A percentile compares a stretch with the other conserved stretches of the same genome.
Evolutionary conservation across 2,329 filamentous ascomycete genomes (phyloP).

Genomic region (Venturia effusa): DNA sequence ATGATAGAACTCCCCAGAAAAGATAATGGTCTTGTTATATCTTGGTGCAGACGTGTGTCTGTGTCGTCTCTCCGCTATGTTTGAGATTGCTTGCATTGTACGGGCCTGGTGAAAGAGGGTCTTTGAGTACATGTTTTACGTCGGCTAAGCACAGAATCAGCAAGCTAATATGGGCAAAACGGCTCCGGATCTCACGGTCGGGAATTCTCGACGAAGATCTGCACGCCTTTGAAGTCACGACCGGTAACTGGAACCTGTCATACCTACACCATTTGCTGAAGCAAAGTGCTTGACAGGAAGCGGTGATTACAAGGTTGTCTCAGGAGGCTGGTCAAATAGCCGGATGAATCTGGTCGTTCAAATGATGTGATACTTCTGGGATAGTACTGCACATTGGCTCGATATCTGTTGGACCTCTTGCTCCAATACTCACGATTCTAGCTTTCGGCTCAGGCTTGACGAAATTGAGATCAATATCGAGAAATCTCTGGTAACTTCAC

Average conservation of each 20-base stretch:
- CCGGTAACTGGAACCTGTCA: too few relatives aligned
- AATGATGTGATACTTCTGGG: too few relatives aligned
- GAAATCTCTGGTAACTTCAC: background rate
- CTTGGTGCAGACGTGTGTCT: background rate
- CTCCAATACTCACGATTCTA: background rate
- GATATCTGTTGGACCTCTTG: background rate
- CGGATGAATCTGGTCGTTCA: too few relatives aligned
- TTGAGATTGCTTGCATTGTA: conserved; percentile 4
- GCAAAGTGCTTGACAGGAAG: too few relatives aligned
- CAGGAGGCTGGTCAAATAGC: too few relatives aligned
- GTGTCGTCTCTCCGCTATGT: background rate
- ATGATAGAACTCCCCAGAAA: background rate
- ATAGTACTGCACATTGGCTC: too few relatives aligned
- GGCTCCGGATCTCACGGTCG: background rate
- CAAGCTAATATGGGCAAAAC: background rate
- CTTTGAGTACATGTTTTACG: background rate
- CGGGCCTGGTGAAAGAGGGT: background rate
- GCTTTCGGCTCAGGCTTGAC: background rate
- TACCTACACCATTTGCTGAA: too few relatives aligned
- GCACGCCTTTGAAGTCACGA: too few relatives aligned
- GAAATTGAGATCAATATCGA: background rate
- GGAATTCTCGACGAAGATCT: background rate
- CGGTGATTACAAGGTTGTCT: too few relatives aligned
- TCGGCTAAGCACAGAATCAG: background rate
- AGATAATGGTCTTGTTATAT: background rate